Conservation (phyloP, 257 asterid genomes). For the Petunia secreta region DNA sequence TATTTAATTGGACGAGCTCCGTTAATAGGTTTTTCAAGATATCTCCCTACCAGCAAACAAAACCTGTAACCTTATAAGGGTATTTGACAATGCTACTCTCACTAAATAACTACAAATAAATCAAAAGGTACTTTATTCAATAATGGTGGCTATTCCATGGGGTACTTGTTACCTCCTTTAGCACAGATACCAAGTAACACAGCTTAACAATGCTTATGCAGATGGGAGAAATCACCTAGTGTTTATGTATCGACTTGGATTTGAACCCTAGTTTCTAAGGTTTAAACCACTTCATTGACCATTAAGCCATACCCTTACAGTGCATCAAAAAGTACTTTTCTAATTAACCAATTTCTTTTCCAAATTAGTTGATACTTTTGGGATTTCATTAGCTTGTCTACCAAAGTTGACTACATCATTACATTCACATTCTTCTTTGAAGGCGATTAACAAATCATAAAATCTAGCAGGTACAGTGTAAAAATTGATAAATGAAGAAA, state of each 20-base stretch:
- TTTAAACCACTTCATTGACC: too few species aligned
- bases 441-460: not conserved
- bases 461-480: not conserved
- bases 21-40: not conserved
- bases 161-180: too few species aligned
- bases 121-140: not conserved
- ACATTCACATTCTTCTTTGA: not conserved
- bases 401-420: not conserved
- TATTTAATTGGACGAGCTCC: not conserved
- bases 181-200: too few species aligned
- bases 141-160: too few species aligned
- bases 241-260: too few species aligned
- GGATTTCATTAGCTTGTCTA: not conserved
- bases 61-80: slow-evolving; percentile 5
- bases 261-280: too few species aligned
- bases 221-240: too few species aligned
- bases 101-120: not conserved
- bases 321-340: not conserved
- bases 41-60: not conserved
- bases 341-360: not conserved
- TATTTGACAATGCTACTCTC: not conserved
- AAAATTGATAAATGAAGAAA: not conserved
- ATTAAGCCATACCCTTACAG: too few species aligned
- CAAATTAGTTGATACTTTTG: slow-evolving; percentile 20
- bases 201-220: too few species aligned